A percentile compares a stretch with the other conserved stretches of the same genome.
Conservation (phyloP, 1,284 basidiomycete species). For the Marasmius oreades region DNA sequence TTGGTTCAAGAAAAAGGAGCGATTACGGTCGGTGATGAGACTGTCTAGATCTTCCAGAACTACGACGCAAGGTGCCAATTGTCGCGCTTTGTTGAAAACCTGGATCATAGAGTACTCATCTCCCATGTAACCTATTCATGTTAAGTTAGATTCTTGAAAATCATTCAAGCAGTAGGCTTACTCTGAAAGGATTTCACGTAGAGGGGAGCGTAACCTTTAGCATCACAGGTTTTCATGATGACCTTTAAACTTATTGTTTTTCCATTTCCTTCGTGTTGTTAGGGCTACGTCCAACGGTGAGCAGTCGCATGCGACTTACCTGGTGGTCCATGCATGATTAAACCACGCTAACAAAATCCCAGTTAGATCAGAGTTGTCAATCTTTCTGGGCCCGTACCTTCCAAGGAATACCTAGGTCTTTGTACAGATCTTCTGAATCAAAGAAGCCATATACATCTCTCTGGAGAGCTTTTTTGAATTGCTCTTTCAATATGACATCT, state of each 20-base stretch:
- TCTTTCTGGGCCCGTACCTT: constrained; percentile 45
- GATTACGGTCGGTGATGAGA: constrained; percentile 70
- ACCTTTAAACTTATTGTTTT: constrained; percentile 81
- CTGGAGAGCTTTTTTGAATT: constrained; percentile 63
- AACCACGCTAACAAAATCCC: constrained; percentile 47
- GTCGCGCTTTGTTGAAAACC: constrained; percentile 66
- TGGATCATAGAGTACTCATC: constrained; percentile 64
- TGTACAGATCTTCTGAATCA: constrained; percentile 65
- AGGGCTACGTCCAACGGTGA: neutral
- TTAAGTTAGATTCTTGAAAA: constrained; percentile 5
- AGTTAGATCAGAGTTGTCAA: neutral
- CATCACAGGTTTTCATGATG: constrained; percentile 65
- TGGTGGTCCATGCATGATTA: constrained; percentile 73
- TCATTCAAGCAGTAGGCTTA: constrained; percentile 22
- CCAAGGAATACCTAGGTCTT: constrained; percentile 74
- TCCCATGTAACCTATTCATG: constrained; percentile 55
- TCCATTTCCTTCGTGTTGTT: constrained; percentile 57
- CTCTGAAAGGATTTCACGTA: constrained; percentile 76
- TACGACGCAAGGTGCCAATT: constrained; percentile 68
- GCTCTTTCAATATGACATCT: constrained; percentile 71
- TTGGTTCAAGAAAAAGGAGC: constrained; percentile 85
- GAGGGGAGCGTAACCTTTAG: constrained; percentile 59
- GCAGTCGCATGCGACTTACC: constrained; percentile 32
- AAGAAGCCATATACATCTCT: constrained; percentile 80
- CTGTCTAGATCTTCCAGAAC: constrained; percentile 82